These are phyloP conservation scores for Phaseolus lunatus DNA, from an alignment of 306 rosid species.

Conservation along the genomic window DNA sequence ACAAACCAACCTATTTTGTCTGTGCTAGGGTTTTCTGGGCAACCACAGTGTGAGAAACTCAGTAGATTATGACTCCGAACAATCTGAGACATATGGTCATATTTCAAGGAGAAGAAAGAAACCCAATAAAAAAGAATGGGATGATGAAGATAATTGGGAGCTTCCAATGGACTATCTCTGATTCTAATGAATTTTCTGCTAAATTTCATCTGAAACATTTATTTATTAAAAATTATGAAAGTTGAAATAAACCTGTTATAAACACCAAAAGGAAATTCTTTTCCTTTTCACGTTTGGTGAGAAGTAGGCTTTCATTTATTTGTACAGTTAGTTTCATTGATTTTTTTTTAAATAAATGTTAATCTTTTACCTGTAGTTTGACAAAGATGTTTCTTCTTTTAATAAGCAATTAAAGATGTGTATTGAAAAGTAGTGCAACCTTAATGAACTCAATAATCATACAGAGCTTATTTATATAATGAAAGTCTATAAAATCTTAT, in stretches of 20 bases:
- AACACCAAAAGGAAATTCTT: slow-evolving; percentile 1
- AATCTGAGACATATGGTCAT: slow-evolving; percentile 48
- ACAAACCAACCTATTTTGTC: slow-evolving; percentile 20
- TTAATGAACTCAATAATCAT: too few relatives aligned
- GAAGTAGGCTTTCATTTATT: slow-evolving; percentile 4
- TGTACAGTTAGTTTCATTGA: slow-evolving; percentile 38
- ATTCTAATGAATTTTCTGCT: slow-evolving; percentile 36
- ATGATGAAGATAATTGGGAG: slow-evolving; percentile 76
- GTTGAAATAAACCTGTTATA: slow-evolving; percentile 35
- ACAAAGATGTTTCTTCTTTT: not conserved
- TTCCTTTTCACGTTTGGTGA: slow-evolving; percentile 5
- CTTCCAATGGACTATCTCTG: slow-evolving; percentile 89
- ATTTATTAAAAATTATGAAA: not conserved
- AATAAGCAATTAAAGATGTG: not conserved
- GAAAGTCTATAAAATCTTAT: too few relatives aligned
- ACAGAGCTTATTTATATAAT: too few relatives aligned
- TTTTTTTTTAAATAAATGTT: not conserved
- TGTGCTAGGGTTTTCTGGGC: slow-evolving; percentile 81
- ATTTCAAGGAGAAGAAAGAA: slow-evolving; percentile 56
- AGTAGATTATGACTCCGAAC: slow-evolving; percentile 64
- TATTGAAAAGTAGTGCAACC: too few relatives aligned
- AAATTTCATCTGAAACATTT: not conserved
- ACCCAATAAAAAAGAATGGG: slow-evolving; percentile 56
- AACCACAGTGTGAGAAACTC: slow-evolving; percentile 63
- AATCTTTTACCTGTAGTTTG: not conserved